Base-by-base conservation (phyloP, 164 flowering plant species). In the Hamamelis virginiana region DNA sequence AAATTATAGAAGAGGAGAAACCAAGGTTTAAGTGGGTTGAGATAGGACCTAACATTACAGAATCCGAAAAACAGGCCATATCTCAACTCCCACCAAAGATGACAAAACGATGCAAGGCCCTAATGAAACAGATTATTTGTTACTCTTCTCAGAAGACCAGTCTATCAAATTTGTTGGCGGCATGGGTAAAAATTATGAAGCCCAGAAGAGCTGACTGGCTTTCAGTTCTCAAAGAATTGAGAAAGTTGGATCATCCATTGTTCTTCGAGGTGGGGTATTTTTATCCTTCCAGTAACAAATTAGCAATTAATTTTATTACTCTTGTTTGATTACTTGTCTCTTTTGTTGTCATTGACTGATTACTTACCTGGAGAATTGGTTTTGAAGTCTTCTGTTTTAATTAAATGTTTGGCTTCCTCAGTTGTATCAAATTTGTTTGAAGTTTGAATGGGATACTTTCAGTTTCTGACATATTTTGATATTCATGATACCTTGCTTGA, bases 171-270 rank as follows among this genome's bases (percentile, higher is more conserved):
- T 69, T 94, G 76, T 76, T 94, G 79, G 77, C 62, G 18, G 71
- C 75, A 67, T 95, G 98, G 98, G 92, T 84, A 72, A 85, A 72
- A 82, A 72, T 85, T 59, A 91, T 87, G 91, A 92, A 88, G 80
- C 98, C 98, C 47, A 68, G 58, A 9, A 80, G 97, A 84, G 86
- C 89, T 55, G 97, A 95, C 69, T 92, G 98, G 98, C 92, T 95
- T 67, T 52, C 75, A 8, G 86, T 91, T 76, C 85, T 95, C 38
- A 89, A 84, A 60, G 87, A 89, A 62, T 72, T 95, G 84, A 73
- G 74, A 53, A 70, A 22, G 14, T 28, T 82, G 79, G 81, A 84
- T 50, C 88, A 84, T 73, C 91, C 94, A 0, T 63, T 86, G 72
- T 76, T 82, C 62, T 64, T 86, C 14, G 74, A 92, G 97, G 97